Evolutionary conservation across 345 rosid genomes (phyloP), one percentile per base, ranked within the genome.

Genomic region (Hirschfeldia incana): DNA sequence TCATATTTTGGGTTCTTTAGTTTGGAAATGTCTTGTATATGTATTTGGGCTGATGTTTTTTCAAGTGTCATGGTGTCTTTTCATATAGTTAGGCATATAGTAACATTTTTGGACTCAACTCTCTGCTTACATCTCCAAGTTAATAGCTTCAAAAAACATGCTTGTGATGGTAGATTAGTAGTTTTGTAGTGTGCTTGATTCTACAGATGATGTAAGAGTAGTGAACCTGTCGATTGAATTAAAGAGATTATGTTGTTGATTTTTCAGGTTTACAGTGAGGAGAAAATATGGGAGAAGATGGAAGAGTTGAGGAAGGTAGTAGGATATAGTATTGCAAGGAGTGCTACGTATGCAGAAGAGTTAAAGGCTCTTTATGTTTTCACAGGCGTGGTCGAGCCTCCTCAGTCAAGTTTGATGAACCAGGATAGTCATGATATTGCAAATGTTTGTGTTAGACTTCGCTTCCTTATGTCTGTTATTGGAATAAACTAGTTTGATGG

Each of bases 381-480:
- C 80, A 88, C 92, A 0, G 97, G 97, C 30, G 85, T 90, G 8
- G 85, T 91, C 2, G 85, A 89, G 76, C 93, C 90, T 2, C 89
- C 92, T 77, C 86, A 1, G 76, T 85, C 72, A 75, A 81, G 69
- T 79, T 88, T 57, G 74, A 12, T 57, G 67, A 12, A 74, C 82
- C 72, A 64, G 26, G 44, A 80, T 36, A 49, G 70, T 63, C 49
- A 29, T 12, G 87, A 85, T 55, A 70, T 85, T 29, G 87, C 26
- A 4, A 87, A 92, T 67, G 76, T 84, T 29, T 75, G 71, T 74
- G 74, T 80, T 49, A 87, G 88, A 80, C 91, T 91, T 57, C 83
- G 75, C 65, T 87, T 87, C 76, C 97, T 94, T 70, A 88, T 88
- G 91, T 83, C 94, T 12, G 76, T 88, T 7, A 78, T 94, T 26